Percentiles rank a stretch among this genome's conserved stretches.
Evolutionary conservation across 331 rosid genomes (phyloP).

Genomic region (Telfairia occidentalis): DNA sequence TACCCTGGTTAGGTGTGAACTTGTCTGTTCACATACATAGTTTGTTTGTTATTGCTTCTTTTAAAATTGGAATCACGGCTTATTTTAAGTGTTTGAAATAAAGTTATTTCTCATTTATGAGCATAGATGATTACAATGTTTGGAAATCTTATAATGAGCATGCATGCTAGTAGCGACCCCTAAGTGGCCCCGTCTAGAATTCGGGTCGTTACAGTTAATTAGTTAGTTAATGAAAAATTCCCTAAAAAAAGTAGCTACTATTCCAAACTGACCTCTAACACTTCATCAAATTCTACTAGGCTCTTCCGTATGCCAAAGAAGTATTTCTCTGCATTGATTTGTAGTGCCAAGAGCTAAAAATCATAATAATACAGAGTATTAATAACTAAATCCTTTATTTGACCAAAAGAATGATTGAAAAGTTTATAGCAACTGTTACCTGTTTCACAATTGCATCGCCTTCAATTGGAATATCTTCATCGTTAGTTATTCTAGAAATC

Average conservation of each 20-base stretch:
- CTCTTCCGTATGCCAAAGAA: conserved; percentile 78
- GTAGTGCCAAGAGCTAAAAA: conserved; percentile 69
- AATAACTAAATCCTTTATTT: conserved; percentile 14
- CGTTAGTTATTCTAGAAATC: conserved; percentile 80
- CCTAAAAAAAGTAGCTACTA: background rate
- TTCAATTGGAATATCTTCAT: conserved; percentile 90
- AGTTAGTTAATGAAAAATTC: background rate
- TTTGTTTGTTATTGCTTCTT: too few species aligned
- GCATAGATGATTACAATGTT: too few species aligned
- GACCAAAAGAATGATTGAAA: background rate
- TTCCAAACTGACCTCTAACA: conserved; percentile 65
- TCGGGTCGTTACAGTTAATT: too few species aligned
- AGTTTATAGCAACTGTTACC: conserved; percentile 35
- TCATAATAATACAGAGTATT: conserved; percentile 19
- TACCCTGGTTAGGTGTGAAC: too few species aligned
- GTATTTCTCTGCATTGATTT: conserved; percentile 88
- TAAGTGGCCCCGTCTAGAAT: too few species aligned
- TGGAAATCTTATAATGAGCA: too few species aligned
- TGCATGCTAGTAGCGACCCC: too few species aligned
- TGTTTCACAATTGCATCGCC: conserved; percentile 75
- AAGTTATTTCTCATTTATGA: too few species aligned
- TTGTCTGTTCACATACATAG: too few species aligned
- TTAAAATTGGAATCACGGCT: too few species aligned
- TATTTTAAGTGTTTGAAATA: too few species aligned
- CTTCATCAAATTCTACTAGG: conserved; percentile 96